Evolutionary conservation across 768 basidiomycete genomes (phyloP).

Genomic region (Kwoniella dendrophila): DNA sequence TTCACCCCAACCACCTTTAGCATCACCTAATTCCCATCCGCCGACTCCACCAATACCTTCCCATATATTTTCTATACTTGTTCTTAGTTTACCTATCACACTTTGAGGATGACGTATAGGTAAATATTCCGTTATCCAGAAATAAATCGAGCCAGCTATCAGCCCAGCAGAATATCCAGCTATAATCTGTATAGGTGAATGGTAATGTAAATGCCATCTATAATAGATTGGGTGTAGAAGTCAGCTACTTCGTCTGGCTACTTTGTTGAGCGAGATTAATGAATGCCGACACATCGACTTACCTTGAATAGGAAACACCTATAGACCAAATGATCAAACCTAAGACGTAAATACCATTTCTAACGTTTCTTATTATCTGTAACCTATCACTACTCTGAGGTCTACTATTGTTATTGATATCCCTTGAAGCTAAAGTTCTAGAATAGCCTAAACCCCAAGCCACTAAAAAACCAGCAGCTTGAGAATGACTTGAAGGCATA

Average conservation of each 20-base stretch:
- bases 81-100: conserved; percentile 19
- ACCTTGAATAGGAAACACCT: conserved; percentile 51
- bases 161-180: conserved; percentile 39
- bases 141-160: conserved; percentile 28
- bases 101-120: conserved; percentile 38
- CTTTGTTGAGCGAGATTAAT: too few species aligned
- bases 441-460: conserved; percentile 46
- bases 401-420: neutral
- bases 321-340: conserved; percentile 47
- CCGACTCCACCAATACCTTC: conserved; percentile 38
- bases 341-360: conserved; percentile 28
- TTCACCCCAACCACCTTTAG: conserved; percentile 46
- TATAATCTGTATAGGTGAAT: conserved; percentile 46
- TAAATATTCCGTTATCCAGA: conserved; percentile 37
- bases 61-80: conserved; percentile 30
- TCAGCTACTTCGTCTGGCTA: neutral
- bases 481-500: conserved; percentile 54
- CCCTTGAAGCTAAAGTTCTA: conserved; percentile 15
- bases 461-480: conserved; percentile 44
- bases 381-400: neutral
- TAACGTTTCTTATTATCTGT: conserved; percentile 9
- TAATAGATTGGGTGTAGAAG: neutral
- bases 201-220: conserved; percentile 51
- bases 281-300: neutral
- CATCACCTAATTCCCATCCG: conserved; percentile 41